Percentiles rank a stretch among this genome's conserved stretches.
Evolutionary conservation across 495 filamentous ascomycete genomes (phyloP).

Genomic region (Parathielavia appendiculata): DNA sequence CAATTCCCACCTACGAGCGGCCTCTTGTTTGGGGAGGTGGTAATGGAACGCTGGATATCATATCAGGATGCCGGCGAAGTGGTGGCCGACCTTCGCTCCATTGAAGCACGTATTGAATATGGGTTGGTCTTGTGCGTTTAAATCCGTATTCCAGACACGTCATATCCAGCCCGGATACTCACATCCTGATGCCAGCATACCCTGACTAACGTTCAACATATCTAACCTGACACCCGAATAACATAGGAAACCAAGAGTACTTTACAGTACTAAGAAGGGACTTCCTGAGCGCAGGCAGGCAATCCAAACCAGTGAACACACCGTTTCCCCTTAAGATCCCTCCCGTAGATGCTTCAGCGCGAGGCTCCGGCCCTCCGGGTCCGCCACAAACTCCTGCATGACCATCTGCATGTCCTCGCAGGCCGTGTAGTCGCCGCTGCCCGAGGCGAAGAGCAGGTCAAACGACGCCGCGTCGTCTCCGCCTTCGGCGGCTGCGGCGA

Average conservation of each 20-base stretch:
- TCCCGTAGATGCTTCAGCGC: neutral
- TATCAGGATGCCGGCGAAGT: neutral
- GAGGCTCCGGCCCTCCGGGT: neutral
- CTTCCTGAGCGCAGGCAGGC: too few species aligned
- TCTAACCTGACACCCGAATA: too few species aligned
- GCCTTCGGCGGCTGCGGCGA: neutral
- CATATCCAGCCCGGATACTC: too few species aligned
- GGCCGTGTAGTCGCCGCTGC: slow-evolving; percentile 5
- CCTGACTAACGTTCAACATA: too few species aligned
- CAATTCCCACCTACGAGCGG: neutral
- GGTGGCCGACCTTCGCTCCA: neutral
- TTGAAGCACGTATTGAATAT: too few species aligned
- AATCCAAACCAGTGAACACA: too few species aligned
- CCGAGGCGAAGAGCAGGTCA: slow-evolving; percentile 8
- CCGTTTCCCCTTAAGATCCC: neutral
- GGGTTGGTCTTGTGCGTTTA: too few species aligned
- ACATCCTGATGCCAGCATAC: too few species aligned
- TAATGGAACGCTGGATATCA: neutral
- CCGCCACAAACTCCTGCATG: slow-evolving; percentile 13
- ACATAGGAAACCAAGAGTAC: too few species aligned
- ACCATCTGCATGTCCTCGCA: slow-evolving; percentile 10
- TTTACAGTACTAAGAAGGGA: too few species aligned
- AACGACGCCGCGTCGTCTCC: slow-evolving; percentile 1
- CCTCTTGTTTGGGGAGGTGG: neutral
- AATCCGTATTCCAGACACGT: too few species aligned